phyloP scores from a whole-genome alignment of 768 basidiomycete species.

The Mycena haematopus region DNA sequence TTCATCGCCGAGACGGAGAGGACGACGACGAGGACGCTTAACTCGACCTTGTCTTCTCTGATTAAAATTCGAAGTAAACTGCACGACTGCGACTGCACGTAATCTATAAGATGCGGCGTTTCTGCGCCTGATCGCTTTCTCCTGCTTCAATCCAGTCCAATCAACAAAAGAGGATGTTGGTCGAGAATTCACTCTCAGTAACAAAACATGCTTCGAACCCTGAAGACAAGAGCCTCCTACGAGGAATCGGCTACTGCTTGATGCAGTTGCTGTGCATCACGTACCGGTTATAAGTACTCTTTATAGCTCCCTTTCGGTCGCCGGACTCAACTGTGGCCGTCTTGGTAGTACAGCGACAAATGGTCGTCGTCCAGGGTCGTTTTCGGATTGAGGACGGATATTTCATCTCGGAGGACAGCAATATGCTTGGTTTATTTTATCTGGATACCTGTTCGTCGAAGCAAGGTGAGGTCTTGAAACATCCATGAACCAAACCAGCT shows the following conservation, averaged over 20 bases:
- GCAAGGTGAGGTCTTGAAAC: not conserved
- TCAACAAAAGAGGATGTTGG: not conserved
- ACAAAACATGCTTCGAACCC: not conserved
- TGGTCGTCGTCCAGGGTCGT: constrained; percentile 15
- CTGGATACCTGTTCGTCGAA: constrained; percentile 20
- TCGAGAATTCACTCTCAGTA: not conserved
- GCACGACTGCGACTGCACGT: not conserved
- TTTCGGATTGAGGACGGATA: constrained; percentile 16
- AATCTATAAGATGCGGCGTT: not conserved
- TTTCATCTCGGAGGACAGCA: constrained; percentile 24
- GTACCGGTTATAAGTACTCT: constrained; percentile 15
- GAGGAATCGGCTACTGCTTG: constrained; percentile 14
- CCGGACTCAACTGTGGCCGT: not conserved
- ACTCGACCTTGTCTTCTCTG: not conserved
- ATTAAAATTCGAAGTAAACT: constrained; percentile 1
- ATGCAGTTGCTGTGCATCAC: constrained; percentile 23
- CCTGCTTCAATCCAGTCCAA: not conserved
- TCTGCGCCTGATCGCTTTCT: not conserved
- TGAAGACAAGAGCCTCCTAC: constrained; percentile 9
- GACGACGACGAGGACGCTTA: not conserved
- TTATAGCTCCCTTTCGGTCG: not conserved
- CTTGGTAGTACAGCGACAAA: constrained; percentile 18
- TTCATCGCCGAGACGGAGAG: not conserved
- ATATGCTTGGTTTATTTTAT: constrained; percentile 18
- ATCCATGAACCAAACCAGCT: not conserved